Base-by-base conservation (phyloP, 2,329 filamentous ascomycete genomes). In the Claviceps humidiphila region DNA sequence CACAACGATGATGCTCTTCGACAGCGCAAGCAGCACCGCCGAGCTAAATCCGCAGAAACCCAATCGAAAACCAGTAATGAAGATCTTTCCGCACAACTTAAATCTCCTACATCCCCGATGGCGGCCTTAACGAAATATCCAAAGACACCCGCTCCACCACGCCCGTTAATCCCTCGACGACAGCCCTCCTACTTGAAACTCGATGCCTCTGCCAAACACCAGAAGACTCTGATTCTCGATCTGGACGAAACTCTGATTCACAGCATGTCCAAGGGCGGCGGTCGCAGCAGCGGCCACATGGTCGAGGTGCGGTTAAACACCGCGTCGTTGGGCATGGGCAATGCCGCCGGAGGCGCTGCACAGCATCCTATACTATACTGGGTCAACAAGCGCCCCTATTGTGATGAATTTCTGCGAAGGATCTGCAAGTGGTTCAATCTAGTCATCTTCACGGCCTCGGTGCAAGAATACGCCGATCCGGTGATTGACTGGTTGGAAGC, bases 401-500 rank as follows among this genome's bases (percentile, higher is more conserved):
- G 93, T 67, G 93, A 98, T 68, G 91, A 97, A 60, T 98, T 98
- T 64, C 70, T 98, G 63, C 85, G 90, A 62, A 65, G 93, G 75
- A 82, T 96, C 47, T 89, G 84, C 74, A 95, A 95, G 72, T 98
- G 93, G 93, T 98, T 94, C 71, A 97, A 96, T 65, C 74, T 98
- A 16, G 88, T 98, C 50, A 77, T 97, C 47, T 98, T 98, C 68
- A 98, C 93, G 9, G 93, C 93, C 2, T 95, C 89, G 20, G 93
- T 98, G 40, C 93, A 98, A 67, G 93, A 98, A 68, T 98, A 98
- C 63, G 93, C 93, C 53, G 93, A 98, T 67, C 93, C 93, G 0
- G 93, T 98, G 53, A 97, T 98, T 65, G 93, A 98, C 75, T 97
- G 90, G 89, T 78, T 98, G 55, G 93, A 98, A 70, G 84, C 89